These are phyloP conservation scores for Melaleuca alternifolia DNA, from an alignment of 345 rosid genomes.

Conservation along the genomic window DNA sequence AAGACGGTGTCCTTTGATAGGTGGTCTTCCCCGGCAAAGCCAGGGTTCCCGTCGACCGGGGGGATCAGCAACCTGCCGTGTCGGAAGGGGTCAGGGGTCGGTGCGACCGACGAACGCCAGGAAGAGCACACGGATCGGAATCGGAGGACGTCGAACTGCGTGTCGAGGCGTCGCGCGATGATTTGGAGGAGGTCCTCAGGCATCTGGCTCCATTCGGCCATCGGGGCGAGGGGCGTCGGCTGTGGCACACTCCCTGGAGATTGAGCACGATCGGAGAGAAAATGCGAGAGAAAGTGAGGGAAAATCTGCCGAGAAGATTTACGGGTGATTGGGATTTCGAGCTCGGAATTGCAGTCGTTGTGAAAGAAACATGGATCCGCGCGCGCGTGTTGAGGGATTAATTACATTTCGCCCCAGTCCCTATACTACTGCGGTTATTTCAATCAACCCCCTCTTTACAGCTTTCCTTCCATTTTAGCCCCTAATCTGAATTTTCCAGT, in stretches of 20 bases:
- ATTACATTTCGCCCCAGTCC: background rate
- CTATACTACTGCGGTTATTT: too few relatives aligned
- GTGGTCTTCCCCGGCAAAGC: constrained; percentile 31
- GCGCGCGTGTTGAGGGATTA: background rate
- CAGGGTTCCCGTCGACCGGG: constrained; percentile 36
- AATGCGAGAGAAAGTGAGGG: background rate
- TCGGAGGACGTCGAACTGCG: constrained; percentile 45
- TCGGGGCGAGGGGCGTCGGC: too few relatives aligned
- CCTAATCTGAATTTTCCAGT: too few relatives aligned
- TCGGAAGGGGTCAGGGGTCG: constrained; percentile 19
- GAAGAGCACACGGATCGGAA: constrained; percentile 73
- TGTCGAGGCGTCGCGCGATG: constrained; percentile 37
- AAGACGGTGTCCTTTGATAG: constrained; percentile 55
- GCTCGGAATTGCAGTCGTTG: background rate
- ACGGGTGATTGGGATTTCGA: background rate
- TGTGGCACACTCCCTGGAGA: too few relatives aligned
- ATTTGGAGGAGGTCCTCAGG: constrained; percentile 59
- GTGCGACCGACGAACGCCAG: constrained; percentile 62
- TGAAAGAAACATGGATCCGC: background rate
- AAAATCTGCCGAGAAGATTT: background rate
- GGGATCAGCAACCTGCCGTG: constrained; percentile 23
- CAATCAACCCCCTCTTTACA: too few relatives aligned
- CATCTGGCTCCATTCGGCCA: constrained; percentile 65
- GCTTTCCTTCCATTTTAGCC: too few relatives aligned
- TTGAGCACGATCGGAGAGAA: background rate